A percentile compares a stretch with the other conserved stretches of the same genome.
These are phyloP conservation scores for Hsuehochloa calcarea DNA, from an alignment of 176 grass and related monocot species.

Conservation along the genomic window DNA sequence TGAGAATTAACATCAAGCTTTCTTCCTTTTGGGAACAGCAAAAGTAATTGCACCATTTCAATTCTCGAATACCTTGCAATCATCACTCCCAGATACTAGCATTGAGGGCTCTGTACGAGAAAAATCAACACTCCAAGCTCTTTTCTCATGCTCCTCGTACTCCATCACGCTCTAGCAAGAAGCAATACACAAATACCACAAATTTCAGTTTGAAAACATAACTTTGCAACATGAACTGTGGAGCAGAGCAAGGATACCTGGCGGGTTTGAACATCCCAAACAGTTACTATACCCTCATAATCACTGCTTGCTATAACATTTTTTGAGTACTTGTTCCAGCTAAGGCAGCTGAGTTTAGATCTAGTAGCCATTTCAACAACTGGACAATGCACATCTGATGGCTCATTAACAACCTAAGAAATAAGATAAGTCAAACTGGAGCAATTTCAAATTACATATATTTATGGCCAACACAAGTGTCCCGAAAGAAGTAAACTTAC, in stretches of 20 bases:
- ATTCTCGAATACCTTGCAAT: conserved; percentile 84
- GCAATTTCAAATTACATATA: conserved; percentile 4
- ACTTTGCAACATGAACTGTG: conserved; percentile 8
- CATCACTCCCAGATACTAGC: conserved; percentile 98
- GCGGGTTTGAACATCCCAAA: conserved; percentile 94
- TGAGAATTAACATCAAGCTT: background rate
- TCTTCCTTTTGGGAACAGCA: background rate
- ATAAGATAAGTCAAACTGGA: conserved; percentile 19
- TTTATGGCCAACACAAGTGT: background rate
- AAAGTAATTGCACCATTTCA: background rate
- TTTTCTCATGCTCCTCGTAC: conserved; percentile 99
- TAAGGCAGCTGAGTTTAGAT: conserved; percentile 99
- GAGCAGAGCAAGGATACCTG: conserved; percentile 56
- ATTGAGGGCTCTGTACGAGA: conserved; percentile 84
- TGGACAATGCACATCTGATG: conserved; percentile 86
- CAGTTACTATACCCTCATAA: conserved; percentile 98
- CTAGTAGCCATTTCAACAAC: conserved; percentile 95
- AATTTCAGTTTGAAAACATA: conserved; percentile 15
- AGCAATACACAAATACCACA: conserved; percentile 25
- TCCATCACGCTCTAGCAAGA: conserved; percentile 91
- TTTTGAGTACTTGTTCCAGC: conserved; percentile 99
- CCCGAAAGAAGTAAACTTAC: conserved; percentile 44
- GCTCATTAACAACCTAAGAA: conserved; percentile 86
- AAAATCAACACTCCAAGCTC: conserved; percentile 99
- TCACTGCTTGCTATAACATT: conserved; percentile 99